Conservation (phyloP, 2,329 filamentous ascomycete species). For the Rhynchosporium graminicola region DNA sequence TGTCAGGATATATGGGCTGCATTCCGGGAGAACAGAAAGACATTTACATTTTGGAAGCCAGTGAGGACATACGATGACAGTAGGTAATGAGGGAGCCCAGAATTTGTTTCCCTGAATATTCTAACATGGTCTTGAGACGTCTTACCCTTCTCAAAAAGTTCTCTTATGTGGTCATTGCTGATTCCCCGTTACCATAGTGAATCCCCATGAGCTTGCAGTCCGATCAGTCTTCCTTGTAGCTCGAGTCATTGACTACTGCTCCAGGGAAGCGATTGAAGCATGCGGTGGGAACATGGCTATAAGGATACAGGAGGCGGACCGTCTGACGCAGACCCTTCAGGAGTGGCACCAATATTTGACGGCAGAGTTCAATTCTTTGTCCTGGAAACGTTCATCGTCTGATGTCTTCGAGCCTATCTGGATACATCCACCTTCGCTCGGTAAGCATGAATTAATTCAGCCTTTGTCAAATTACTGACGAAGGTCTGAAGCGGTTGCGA, state of each 20-base stretch:
- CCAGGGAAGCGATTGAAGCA: constrained; percentile 49
- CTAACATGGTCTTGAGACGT: no score
- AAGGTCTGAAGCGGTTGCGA: constrained; percentile 41
- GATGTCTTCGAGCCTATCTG: constrained; percentile 50
- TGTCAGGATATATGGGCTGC: constrained; percentile 67
- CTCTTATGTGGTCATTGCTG: no score
- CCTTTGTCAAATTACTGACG: not conserved
- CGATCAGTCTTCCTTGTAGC: constrained; percentile 56
- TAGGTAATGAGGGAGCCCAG: no score
- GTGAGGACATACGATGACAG: constrained; percentile 48
- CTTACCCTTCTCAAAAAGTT: no score
- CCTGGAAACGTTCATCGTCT: constrained; percentile 34
- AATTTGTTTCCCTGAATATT: no score
- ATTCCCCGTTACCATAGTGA: constrained; percentile 37
- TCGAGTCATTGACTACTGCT: constrained; percentile 59
- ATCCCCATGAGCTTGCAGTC: constrained; percentile 55
- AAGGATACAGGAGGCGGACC: constrained; percentile 49
- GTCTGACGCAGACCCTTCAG: constrained; percentile 49
- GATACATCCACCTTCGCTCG: constrained; percentile 51
- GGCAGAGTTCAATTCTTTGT: constrained; percentile 45
- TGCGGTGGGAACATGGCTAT: constrained; percentile 41
- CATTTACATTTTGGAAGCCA: constrained; percentile 60
- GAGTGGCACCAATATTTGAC: constrained; percentile 46
- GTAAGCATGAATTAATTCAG: constrained; percentile 19
- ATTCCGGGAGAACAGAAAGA: constrained; percentile 57